Conservation (phyloP, 139 green algal genomes). For the Coccomyxa sp. region DNA sequence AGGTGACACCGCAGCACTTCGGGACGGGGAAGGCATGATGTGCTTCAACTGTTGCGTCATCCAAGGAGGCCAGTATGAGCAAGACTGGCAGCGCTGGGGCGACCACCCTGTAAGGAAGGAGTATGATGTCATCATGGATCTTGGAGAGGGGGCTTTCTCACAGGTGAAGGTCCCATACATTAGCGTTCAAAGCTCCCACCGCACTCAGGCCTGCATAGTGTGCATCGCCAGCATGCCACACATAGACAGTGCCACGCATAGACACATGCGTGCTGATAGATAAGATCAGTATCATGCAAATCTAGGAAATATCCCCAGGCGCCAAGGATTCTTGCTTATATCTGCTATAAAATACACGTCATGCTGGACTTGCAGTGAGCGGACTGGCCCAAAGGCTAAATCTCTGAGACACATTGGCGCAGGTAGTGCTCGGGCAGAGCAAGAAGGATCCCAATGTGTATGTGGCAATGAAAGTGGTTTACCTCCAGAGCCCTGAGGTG, state of each 20-base stretch:
- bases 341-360: not conserved
- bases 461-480: slow-evolving; percentile 51
- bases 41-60: slow-evolving; percentile 6
- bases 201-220: no score
- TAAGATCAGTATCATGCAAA: no score
- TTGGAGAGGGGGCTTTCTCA: slow-evolving; percentile 41
- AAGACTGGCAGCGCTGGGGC: slow-evolving; percentile 24
- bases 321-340: not conserved
- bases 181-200: no score
- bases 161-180: slow-evolving; percentile 20
- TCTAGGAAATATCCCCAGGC: not conserved
- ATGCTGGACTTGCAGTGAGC: not conserved
- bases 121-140: slow-evolving; percentile 43
- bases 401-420: not conserved
- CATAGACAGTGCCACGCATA: no score
- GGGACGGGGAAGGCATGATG: no score
- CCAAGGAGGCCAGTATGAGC: not conserved
- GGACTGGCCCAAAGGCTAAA: not conserved
- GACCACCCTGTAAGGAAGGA: slow-evolving; percentile 41
- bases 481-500: slow-evolving; percentile 28
- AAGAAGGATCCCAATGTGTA: slow-evolving; percentile 14
- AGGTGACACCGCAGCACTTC: no score
- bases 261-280: no score
- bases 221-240: no score
- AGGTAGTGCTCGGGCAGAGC: slow-evolving; percentile 43